Percentiles rank a stretch among this genome's conserved stretches.
phyloP scores from a whole-genome alignment of 306 rosid genomes.

The peach (Prunus persica) region DNA sequence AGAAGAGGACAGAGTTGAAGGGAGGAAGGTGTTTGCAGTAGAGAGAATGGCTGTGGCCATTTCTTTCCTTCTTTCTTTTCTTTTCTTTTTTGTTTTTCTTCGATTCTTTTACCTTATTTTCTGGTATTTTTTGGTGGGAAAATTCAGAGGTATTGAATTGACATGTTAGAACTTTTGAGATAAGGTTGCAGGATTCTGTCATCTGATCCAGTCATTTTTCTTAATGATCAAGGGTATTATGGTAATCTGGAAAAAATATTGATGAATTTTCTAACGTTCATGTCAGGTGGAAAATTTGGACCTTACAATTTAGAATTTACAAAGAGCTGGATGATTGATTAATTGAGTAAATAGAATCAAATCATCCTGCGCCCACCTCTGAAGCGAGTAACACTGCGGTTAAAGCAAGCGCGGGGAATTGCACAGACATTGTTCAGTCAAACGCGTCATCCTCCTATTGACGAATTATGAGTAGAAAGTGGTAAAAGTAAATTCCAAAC shows the following conservation, averaged over 20 bases:
- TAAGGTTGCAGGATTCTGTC: slow-evolving; percentile 71
- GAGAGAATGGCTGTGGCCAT: slow-evolving; percentile 78
- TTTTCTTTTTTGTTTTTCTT: slow-evolving; percentile 9
- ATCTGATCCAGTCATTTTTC: slow-evolving; percentile 56
- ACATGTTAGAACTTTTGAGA: slow-evolving; percentile 49
- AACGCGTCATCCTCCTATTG: background rate
- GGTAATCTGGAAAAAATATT: background rate
- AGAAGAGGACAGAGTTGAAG: slow-evolving; percentile 32
- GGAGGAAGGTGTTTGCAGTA: slow-evolving; percentile 48
- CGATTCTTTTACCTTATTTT: slow-evolving; percentile 3
- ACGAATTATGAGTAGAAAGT: background rate
- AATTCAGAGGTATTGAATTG: slow-evolving; percentile 36
- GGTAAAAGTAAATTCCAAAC: background rate
- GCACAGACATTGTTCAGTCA: too few species aligned
- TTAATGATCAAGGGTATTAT: slow-evolving; percentile 20
- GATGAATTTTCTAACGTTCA: too few species aligned
- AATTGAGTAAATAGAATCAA: too few species aligned
- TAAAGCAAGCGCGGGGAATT: too few species aligned
- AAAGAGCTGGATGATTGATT: too few species aligned
- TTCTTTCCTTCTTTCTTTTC: background rate
- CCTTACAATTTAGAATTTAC: too few species aligned
- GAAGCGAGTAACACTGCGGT: too few species aligned
- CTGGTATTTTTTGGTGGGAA: slow-evolving; percentile 29
- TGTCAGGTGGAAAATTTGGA: too few species aligned
- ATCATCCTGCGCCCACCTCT: too few species aligned